These are phyloP conservation scores for Rusavskia elegans DNA, from an alignment of 495 filamentous ascomycete species.

Conservation along the genomic window DNA sequence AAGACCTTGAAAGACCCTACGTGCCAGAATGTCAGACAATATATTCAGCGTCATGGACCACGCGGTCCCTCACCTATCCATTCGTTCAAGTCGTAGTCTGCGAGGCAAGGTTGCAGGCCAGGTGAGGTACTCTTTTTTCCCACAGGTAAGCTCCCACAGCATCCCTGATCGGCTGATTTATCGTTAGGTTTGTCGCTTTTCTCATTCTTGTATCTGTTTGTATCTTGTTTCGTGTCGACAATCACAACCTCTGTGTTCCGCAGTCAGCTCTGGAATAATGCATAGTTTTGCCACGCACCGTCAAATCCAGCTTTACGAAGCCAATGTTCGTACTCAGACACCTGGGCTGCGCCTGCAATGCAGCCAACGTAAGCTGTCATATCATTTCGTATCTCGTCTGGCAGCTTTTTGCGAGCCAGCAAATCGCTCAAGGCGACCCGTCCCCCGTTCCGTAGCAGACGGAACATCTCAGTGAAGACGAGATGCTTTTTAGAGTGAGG, in stretches of 20 bases:
- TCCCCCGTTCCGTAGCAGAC: constrained; percentile 44
- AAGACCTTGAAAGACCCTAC: no score
- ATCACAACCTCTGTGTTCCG: constrained; percentile 30
- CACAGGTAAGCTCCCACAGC: no score
- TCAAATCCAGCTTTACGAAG: constrained; percentile 37
- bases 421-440: constrained; percentile 52
- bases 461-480: constrained; percentile 44
- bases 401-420: constrained; percentile 34
- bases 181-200: no score
- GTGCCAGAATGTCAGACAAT: no score
- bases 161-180: no score
- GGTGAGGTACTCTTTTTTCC: no score
- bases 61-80: no score
- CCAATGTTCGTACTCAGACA: constrained; percentile 39
- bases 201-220: constrained; percentile 38
- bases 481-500: constrained; percentile 36
- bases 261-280: not conserved
- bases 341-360: constrained; percentile 38
- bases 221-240: constrained; percentile 33
- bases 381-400: constrained; percentile 28
- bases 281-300: constrained; percentile 18
- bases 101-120: no score
- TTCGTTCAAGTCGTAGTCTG: no score
- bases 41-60: no score
- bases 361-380: constrained; percentile 44